Base-by-base conservation (phyloP, 331 rosid genomes). In the Telfairia occidentalis region DNA sequence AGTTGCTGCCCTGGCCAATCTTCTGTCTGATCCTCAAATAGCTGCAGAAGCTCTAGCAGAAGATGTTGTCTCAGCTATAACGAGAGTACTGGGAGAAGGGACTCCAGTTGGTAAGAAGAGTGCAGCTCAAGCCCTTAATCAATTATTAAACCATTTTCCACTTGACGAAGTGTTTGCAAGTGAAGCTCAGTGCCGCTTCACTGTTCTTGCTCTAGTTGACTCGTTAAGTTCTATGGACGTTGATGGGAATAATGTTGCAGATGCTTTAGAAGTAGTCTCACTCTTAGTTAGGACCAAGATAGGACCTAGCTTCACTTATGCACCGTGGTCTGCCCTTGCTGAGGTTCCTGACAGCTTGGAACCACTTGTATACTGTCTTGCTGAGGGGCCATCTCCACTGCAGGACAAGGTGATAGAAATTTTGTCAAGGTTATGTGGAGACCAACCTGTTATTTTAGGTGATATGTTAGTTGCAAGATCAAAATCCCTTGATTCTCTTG, bases 381-480 rank as follows among this genome's bases (percentile, higher is more conserved):
- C 91, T 43, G 98, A 91, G 83, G 98, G 98, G 73, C 85, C 92
- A 53, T 80, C 92, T 78, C 74, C 61, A 15, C 86, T 88, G 81
- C 97, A 94, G 78, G 98, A 94, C 76, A 94, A 86, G 87, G 92
- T 91, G 49, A 90, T 94, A 60, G 92, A 91, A 87, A 85, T 94
- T 84, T 77, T 94, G 38, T 91, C 96, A 55, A 90, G 92, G 78
- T 89, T 94, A 71, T 91, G 97, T 74, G 82, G 87, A 75, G 96
- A 90, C 79, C 92, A 87, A 74, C 86, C 89, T 45, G 85, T 80
- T 75, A 78, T 86, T 69, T 80, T 94, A 28, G 89, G 96, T 79
- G 89, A 87, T 78, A 77, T 90, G 59, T 84, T 94, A 76, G 85
- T 83, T 67, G 78, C 84, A 63, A 91, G 82, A 78, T 83, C 87